Evolutionary conservation across 768 basidiomycete species (phyloP).

Genomic region (Gyrodon lividus): DNA sequence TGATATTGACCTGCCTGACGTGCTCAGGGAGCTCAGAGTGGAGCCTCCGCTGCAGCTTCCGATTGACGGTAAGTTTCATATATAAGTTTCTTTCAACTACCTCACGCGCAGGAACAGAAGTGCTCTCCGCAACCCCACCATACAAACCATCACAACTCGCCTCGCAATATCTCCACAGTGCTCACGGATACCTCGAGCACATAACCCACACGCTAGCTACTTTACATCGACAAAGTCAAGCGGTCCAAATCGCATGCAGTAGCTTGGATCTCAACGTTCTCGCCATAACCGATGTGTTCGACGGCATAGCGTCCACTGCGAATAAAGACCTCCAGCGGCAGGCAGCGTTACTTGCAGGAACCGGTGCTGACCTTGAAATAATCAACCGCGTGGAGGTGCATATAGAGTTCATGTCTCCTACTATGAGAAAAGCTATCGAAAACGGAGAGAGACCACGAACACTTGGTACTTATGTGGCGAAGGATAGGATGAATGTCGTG

Average conservation of each 20-base stretch:
- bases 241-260: constrained; percentile 69
- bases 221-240: constrained; percentile 65
- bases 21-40: constrained; percentile 60
- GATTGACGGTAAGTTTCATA: constrained; percentile 56
- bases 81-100: background rate
- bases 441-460: constrained; percentile 66
- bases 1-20: constrained; percentile 64
- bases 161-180: constrained; percentile 61
- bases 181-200: constrained; percentile 63
- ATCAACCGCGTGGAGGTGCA: constrained; percentile 68
- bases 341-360: constrained; percentile 53
- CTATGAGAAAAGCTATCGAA: constrained; percentile 68
- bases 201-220: constrained; percentile 51
- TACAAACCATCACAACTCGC: constrained; percentile 67
- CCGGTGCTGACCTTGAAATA: constrained; percentile 72
- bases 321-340: constrained; percentile 68
- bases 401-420: constrained; percentile 68
- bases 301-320: constrained; percentile 54
- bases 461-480: constrained; percentile 78
- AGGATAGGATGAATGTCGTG: constrained; percentile 76
- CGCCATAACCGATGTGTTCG: constrained; percentile 67
- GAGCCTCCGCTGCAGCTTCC: constrained; percentile 65
- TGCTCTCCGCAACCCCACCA: constrained; percentile 67
- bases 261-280: constrained; percentile 74
- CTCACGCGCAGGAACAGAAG: constrained; percentile 39